Conservation (phyloP, 2,329 filamentous ascomycete genomes). For the Ambrosiella beaveri region DNA sequence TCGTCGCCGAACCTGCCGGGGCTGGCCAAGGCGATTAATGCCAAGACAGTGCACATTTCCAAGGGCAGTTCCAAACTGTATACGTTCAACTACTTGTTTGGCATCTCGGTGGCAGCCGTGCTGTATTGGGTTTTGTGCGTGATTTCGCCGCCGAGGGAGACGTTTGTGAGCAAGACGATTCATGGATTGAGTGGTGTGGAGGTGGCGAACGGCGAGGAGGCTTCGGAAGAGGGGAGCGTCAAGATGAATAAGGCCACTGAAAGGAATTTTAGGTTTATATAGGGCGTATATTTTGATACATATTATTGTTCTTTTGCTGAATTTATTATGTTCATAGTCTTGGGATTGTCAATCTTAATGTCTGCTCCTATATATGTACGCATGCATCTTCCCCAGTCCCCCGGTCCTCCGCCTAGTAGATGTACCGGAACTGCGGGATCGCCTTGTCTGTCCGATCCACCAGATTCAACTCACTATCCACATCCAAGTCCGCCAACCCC, state of each 20-base stretch:
- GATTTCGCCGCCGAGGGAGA: conserved; percentile 11
- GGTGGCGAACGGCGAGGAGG: neutral
- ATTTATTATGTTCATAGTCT: neutral
- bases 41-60: conserved; percentile 8
- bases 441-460: conserved; percentile 37
- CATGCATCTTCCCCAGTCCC: neutral
- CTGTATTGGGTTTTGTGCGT: conserved; percentile 14
- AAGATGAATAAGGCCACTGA: too few relatives aligned
- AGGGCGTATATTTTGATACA: neutral
- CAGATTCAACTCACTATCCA: conserved; percentile 12
- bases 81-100: conserved; percentile 17
- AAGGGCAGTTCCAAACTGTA: conserved; percentile 14
- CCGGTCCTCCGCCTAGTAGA: conserved; percentile 18
- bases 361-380: neutral
- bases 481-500: neutral
- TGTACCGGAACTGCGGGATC: conserved; percentile 36
- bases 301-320: neutral
- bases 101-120: conserved; percentile 14
- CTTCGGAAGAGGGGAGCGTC: too few relatives aligned
- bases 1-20: conserved; percentile 26
- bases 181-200: neutral
- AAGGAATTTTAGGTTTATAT: neutral
- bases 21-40: conserved; percentile 19
- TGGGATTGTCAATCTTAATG: neutral
- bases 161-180: conserved; percentile 8